Evolutionary conservation across 2,329 filamentous ascomycete genomes (phyloP).

Genomic region (Alternaria solani): DNA sequence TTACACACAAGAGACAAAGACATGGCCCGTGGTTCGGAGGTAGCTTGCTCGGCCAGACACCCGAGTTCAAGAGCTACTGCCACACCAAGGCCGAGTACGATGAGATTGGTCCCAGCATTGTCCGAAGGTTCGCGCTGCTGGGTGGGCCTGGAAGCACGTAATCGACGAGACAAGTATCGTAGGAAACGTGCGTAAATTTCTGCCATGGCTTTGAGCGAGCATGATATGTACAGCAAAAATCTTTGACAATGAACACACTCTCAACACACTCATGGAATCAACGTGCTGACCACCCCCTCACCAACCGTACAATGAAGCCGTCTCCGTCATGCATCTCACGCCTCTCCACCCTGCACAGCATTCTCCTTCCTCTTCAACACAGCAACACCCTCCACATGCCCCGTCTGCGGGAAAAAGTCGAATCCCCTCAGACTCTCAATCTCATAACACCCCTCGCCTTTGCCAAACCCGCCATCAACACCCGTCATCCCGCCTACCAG

Average conservation of each 20-base stretch:
- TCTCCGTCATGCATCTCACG: not conserved
- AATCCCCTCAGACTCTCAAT: constrained; percentile 93
- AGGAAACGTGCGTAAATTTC: constrained; percentile 7
- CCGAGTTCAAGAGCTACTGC: constrained; percentile 98
- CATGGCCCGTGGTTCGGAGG: constrained; percentile 99
- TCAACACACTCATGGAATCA: not conserved
- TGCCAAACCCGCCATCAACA: constrained; percentile 46
- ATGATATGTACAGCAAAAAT: constrained; percentile 28
- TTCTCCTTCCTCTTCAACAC: constrained; percentile 58
- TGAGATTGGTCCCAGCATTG: constrained; percentile 94
- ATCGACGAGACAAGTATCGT: not conserved
- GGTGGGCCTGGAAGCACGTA: constrained; percentile 87
- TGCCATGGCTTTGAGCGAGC: constrained; percentile 22
- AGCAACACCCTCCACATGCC: constrained; percentile 72
- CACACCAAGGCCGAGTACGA: constrained; percentile 81
- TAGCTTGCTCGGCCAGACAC: constrained; percentile 93
- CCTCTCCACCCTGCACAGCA: not conserved
- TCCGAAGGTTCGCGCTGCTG: constrained; percentile 89
- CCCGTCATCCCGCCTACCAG: constrained; percentile 74
- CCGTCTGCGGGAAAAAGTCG: constrained; percentile 94
- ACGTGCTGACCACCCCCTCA: not conserved
- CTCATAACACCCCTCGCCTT: constrained; percentile 67
- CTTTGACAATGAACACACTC: constrained; percentile 20
- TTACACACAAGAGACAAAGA: constrained; percentile 95
- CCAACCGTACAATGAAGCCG: not conserved